These are phyloP conservation scores for Corymbia citriodora DNA, from an alignment of 441 rosid genomes.

Conservation along the genomic window DNA sequence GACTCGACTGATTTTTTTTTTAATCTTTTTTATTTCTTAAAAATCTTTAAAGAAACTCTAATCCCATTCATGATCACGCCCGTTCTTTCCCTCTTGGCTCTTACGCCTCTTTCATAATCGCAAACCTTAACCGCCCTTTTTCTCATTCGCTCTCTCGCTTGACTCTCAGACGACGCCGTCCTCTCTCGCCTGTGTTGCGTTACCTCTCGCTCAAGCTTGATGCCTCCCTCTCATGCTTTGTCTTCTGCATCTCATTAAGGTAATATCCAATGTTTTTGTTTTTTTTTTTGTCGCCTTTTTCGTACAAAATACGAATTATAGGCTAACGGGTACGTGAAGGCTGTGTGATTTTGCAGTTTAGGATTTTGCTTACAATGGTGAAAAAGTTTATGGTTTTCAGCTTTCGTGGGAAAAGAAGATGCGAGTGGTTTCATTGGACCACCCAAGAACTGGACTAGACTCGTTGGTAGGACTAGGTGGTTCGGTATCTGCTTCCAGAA, in stretches of 20 bases:
- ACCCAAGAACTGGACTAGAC: accelerated
- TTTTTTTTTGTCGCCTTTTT: too few relatives aligned
- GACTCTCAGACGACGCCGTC: too few relatives aligned
- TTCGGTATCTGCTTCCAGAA: accelerated
- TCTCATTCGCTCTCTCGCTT: background rate
- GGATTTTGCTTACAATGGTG: background rate
- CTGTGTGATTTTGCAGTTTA: background rate
- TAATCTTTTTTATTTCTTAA: too few relatives aligned
- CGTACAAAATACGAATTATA: background rate
- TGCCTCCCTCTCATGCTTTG: background rate
- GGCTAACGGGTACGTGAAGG: accelerated
- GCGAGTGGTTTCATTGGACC: accelerated
- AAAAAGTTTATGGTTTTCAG: background rate
- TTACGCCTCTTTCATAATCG: background rate
- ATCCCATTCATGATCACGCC: background rate
- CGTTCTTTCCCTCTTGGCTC: accelerated
- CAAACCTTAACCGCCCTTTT: background rate
- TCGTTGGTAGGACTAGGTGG: accelerated
- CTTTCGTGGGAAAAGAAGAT: accelerated
- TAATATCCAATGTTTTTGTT: background rate
- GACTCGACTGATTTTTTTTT: background rate
- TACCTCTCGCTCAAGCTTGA: too few relatives aligned
- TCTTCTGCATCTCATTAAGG: background rate
- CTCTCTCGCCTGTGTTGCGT: too few relatives aligned
- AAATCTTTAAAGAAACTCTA: background rate